These are phyloP conservation scores for Hymenoscyphus repandus DNA, from an alignment of 2,329 filamentous ascomycete genomes.

Conservation along the genomic window DNA sequence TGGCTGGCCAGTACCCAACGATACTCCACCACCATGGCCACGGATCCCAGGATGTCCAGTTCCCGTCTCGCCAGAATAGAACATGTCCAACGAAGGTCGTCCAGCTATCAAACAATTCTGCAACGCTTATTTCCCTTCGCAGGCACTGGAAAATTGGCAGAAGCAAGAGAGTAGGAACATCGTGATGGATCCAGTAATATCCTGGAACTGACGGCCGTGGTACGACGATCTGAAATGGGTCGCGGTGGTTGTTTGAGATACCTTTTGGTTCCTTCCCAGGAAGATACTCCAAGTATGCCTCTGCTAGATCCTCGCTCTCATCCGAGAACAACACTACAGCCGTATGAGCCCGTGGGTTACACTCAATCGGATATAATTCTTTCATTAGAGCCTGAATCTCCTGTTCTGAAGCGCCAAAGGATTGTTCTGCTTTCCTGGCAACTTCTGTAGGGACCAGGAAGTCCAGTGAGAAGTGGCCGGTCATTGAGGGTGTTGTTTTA, in stretches of 20 bases:
- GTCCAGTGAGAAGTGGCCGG: constrained; percentile 69
- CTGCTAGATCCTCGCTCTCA: constrained; percentile 38
- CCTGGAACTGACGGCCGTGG: constrained; percentile 27
- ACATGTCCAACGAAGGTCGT: constrained; percentile 35
- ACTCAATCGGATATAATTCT: constrained; percentile 62
- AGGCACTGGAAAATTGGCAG: constrained; percentile 38
- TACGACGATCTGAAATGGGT: constrained; percentile 19
- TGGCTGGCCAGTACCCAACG: constrained; percentile 48
- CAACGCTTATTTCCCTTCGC: constrained; percentile 19
- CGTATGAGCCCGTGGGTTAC: constrained; percentile 65
- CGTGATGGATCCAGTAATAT: constrained; percentile 65
- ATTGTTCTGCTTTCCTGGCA: constrained; percentile 3
- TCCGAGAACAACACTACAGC: constrained; percentile 56
- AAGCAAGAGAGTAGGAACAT: constrained; percentile 49
- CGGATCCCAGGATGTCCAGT: constrained; percentile 49
- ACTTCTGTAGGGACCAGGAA: constrained; percentile 54
- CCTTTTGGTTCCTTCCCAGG: constrained; percentile 19
- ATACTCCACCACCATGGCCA: constrained; percentile 52
- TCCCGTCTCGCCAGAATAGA: constrained; percentile 49
- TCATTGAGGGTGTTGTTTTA: constrained; percentile 46
- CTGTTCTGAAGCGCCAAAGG: not conserved
- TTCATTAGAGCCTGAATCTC: constrained; percentile 26
- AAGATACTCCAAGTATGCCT: constrained; percentile 47
- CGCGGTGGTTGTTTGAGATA: constrained; percentile 6
- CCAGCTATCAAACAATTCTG: constrained; percentile 21